Base-by-base conservation (phyloP, 2,329 filamentous ascomycete species). In the Podosphaera leucotricha region DNA sequence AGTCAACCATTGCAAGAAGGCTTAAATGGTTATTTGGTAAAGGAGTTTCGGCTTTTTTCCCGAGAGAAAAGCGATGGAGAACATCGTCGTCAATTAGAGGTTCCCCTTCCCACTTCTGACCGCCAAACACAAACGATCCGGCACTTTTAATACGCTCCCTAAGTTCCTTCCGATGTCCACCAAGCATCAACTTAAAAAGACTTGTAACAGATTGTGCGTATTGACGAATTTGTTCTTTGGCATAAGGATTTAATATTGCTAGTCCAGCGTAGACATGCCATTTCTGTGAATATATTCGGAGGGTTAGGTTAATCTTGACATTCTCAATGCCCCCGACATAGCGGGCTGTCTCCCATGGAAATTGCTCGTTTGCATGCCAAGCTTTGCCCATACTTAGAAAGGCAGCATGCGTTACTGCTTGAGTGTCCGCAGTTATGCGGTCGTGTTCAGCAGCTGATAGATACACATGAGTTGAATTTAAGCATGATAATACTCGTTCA, bases 191-290 rank as follows among this genome's bases (percentile, higher is more conserved):
- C 63, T 94, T 95, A 68, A 85, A 98, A 18, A 98, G 68, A 55
- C 92, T 85, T 0, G 90, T 95, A 18, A 93, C 87, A 38, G 79
- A 86, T 55, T 80, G 70, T 8, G 90, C 87, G 60, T 95, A 98
- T 65, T 95, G 86, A 45, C 80, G 73, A 55, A 98, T 95, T 63
- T 98, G 90, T 60, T 80, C 71, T 60, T 80, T 81, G 2, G 90
- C 90, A 46, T 85, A 80, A 0, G 90, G 90, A 60, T 98, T 98
- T 46, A 98, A 71, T 57, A 98, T 98, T 10, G 92, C 90, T 7
- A 98, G 77, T 0, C 90, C 90, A 18, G 90, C 90, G 61, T 98
- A 98, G 46, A 98, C 90, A 65, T 98, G 92, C 92, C 92, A 98
- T 62, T 95, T 98, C 62, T 94, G 92, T 47, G 80, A 78, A 65